Evolutionary conservation across 2,329 filamentous ascomycete species (phyloP).

Genomic region (Arachnomyces sp.): DNA sequence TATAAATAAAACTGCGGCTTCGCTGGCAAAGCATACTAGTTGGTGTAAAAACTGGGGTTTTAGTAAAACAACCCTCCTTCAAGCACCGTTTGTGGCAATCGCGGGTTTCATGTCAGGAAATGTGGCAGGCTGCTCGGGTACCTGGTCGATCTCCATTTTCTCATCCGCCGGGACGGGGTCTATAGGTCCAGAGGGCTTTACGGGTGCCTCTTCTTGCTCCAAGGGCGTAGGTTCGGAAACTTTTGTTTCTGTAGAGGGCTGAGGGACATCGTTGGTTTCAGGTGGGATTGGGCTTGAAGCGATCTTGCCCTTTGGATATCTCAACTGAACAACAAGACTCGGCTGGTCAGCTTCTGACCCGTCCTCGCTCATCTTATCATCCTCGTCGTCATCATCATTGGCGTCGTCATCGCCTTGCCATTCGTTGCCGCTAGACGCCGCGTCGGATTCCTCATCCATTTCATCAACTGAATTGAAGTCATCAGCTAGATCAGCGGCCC

Average conservation of each 20-base stretch:
- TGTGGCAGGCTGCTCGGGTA: too few species aligned
- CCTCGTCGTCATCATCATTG: constrained; percentile 56
- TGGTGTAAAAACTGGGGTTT: too few species aligned
- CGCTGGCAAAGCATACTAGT: too few species aligned
- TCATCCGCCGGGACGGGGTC: too few species aligned
- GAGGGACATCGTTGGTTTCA: not conserved
- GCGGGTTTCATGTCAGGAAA: too few species aligned
- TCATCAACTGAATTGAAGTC: constrained; percentile 54
- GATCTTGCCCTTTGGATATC: constrained; percentile 29
- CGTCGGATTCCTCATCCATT: constrained; percentile 59
- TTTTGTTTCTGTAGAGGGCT: constrained; percentile 1
- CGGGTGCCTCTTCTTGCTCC: not conserved
- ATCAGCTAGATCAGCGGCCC: constrained; percentile 38
- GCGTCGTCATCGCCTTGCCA: constrained; percentile 70
- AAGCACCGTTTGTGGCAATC: too few species aligned
- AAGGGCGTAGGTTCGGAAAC: not conserved
- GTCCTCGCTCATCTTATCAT: constrained; percentile 34
- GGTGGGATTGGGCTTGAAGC: constrained; percentile 9
- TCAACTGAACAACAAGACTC: constrained; percentile 68
- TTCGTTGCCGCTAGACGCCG: constrained; percentile 51
- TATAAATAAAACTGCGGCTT: too few species aligned
- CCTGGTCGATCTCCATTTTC: too few species aligned
- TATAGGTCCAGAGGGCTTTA: too few species aligned
- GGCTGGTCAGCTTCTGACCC: constrained; percentile 40
- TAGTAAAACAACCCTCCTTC: too few species aligned